phyloP scores from a whole-genome alignment of 2,329 filamentous ascomycete genomes.

The Ophiostoma novo-ulmi region DNA sequence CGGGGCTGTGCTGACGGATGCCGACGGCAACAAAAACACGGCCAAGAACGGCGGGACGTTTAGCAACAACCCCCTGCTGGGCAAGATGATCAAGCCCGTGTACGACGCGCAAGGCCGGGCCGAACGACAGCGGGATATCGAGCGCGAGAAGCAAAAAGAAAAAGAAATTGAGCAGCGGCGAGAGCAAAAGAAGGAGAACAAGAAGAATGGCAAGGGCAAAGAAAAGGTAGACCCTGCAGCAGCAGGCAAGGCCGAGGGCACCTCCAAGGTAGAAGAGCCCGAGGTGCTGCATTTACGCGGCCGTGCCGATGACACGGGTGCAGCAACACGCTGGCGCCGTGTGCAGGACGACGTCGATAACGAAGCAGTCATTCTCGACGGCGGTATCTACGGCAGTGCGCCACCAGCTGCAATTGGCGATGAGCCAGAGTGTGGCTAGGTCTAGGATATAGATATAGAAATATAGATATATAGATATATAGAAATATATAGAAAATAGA shows the following conservation, averaged over 20 bases:
- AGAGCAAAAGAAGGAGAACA: constrained; percentile 6
- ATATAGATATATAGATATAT: not conserved
- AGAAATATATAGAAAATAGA: not conserved
- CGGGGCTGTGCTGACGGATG: constrained; percentile 33
- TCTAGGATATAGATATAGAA: not conserved
- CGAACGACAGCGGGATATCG: constrained; percentile 32
- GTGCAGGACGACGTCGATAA: constrained; percentile 59
- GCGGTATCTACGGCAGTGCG: constrained; percentile 42
- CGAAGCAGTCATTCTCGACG: constrained; percentile 54
- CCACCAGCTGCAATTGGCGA: not conserved
- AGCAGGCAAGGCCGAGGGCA: not conserved
- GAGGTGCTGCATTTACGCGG: constrained; percentile 33
- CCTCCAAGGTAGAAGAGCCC: not conserved
- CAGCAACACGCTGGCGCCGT: constrained; percentile 49
- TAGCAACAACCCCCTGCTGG: constrained; percentile 61
- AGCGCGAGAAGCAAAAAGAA: constrained; percentile 23
- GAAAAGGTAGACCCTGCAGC: not conserved
- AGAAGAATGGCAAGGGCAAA: constrained; percentile 8
- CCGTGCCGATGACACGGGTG: constrained; percentile 36
- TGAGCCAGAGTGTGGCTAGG: constrained; percentile 18
- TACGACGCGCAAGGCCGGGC: constrained; percentile 38
- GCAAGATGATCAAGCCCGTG: constrained; percentile 60
- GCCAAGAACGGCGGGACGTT: constrained; percentile 51
- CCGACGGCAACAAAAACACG: constrained; percentile 34
- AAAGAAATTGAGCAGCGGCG: constrained; percentile 1